Conservation (phyloP, 2,329 filamentous ascomycete species). For the Cyphellophora attinorum region DNA sequence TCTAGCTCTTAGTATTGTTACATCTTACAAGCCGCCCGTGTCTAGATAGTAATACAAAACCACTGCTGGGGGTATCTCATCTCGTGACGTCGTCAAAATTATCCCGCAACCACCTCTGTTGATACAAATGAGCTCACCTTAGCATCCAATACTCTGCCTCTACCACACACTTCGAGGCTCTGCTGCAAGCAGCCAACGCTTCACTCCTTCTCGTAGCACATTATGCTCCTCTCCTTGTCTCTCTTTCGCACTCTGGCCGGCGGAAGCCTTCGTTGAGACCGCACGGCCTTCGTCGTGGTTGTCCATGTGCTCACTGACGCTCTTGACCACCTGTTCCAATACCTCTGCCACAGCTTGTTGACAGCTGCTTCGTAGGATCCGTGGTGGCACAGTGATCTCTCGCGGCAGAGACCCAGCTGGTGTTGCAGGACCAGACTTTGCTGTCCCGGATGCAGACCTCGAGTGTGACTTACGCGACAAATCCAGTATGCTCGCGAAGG, state of each 20-base stretch:
- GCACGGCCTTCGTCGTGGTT: conserved; percentile 26
- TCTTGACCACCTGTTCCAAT: conserved; percentile 45
- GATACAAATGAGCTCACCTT: not conserved
- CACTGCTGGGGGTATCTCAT: too few species aligned
- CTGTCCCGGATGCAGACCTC: not conserved
- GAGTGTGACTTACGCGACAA: not conserved
- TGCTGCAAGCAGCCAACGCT: conserved; percentile 44
- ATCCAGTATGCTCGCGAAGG: conserved; percentile 44
- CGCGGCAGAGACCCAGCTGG: not conserved
- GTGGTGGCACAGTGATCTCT: not conserved
- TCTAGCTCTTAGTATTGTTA: too few species aligned
- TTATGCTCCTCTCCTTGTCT: conserved; percentile 33
- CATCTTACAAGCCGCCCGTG: too few species aligned
- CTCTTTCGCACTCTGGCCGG: conserved; percentile 6
- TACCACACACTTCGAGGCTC: conserved; percentile 26
- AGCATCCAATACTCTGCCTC: not conserved
- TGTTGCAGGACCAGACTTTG: not conserved
- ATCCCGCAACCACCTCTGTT: not conserved
- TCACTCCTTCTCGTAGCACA: conserved; percentile 46
- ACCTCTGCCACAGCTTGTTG: conserved; percentile 46
- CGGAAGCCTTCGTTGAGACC: conserved; percentile 22
- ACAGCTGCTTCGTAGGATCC: conserved; percentile 29
- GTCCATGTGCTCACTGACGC: conserved; percentile 41
- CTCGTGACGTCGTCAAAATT: not conserved
- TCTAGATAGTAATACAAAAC: too few species aligned